Conservation (phyloP, 345 rosid species). For the Citrus sinensis region DVS_A1.0 CM039168.1:13421001-13421500, state of each 20-base stretch:
- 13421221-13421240: background rate
- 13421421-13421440: background rate
- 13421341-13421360: background rate
- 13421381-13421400: background rate
- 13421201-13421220: background rate
- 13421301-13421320: background rate
- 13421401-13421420: background rate
- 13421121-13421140: background rate
- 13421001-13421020: slow-evolving; percentile 93
- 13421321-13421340: background rate
- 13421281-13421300: background rate
- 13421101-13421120: slow-evolving; percentile 84
- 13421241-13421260: background rate
- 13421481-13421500: background rate
- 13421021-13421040: slow-evolving; percentile 79
- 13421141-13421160: background rate
- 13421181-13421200: background rate
- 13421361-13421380: background rate
- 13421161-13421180: background rate
- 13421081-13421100: slow-evolving; percentile 91
- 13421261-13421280: background rate
- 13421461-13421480: background rate
- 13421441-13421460: background rate
- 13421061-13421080: slow-evolving; percentile 81
- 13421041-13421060: slow-evolving; percentile 98